Evolutionary conservation across 1,284 basidiomycete genomes (phyloP).

Genomic region (Austroboletus olivaceoglutinosus): DNA sequence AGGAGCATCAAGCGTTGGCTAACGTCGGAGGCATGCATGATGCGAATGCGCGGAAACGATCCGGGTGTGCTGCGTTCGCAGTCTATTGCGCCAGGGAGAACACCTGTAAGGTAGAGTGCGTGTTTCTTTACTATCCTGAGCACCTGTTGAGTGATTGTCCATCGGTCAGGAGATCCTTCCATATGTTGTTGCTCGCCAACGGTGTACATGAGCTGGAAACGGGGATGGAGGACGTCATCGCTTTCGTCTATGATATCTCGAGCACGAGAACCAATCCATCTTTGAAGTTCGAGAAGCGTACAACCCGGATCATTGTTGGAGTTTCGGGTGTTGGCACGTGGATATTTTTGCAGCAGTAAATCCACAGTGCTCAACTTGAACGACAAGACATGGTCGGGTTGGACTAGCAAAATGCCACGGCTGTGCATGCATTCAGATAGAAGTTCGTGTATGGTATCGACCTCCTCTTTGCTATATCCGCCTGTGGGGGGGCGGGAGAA

Average conservation of each 20-base stretch:
- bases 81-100: background rate
- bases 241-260: constrained; percentile 52
- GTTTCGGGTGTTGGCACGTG: too few relatives aligned
- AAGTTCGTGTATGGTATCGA: constrained; percentile 12
- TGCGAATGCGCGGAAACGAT: constrained; percentile 34
- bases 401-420: constrained; percentile 44
- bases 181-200: constrained; percentile 39
- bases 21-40: background rate
- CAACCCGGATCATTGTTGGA: too few relatives aligned
- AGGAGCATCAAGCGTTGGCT: too few relatives aligned
- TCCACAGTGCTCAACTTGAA: constrained; percentile 22
- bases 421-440: constrained; percentile 38
- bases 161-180: constrained; percentile 46
- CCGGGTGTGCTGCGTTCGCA: constrained; percentile 3
- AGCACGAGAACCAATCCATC: constrained; percentile 37
- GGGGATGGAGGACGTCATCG: constrained; percentile 47
- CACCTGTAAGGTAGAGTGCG: too few relatives aligned
- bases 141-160: constrained; percentile 42
- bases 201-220: constrained; percentile 49
- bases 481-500: constrained; percentile 37
- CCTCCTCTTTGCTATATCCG: background rate
- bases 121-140: constrained; percentile 25
- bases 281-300: constrained; percentile 25
- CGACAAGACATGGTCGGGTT: constrained; percentile 53
- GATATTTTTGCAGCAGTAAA: constrained; percentile 16